Base-by-base conservation (phyloP, 495 filamentous ascomycete genomes). In the Aspergillus leporis region DNA sequence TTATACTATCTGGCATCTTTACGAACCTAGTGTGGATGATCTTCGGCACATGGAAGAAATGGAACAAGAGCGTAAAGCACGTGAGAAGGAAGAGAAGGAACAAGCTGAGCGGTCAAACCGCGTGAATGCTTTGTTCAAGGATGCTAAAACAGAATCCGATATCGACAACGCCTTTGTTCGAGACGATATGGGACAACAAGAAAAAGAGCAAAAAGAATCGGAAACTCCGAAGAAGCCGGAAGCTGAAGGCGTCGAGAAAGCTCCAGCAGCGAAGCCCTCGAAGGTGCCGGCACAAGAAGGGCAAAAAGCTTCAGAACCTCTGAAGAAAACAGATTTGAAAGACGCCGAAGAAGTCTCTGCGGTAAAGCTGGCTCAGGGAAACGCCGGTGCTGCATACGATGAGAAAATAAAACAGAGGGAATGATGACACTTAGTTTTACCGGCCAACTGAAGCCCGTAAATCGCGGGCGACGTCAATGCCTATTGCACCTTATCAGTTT, bases 1-100 rank as follows among this genome's bases (percentile, higher is more conserved):
- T 66, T 99, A 99, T 72, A 97, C 92, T 0, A 97, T 99, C 56
- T 99, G 95, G 95, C 95, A 99, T 87, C 79, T 97, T 52, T 99
- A 99, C 77, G 95, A 99, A 70, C 95, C 95, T 13, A 96, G 90
- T 60, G 91, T 96, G 12, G 95, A 99, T 66, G 95, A 99, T 65
- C 89, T 98, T 51, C 86, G 90, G 52, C 95, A 97, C 62, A 99
- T 99, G 95, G 93, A 91, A 79, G 89, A 96, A 75, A 95, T 96
- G 91, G 91, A 96, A 64, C 73, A 84, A 56, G 92, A 96, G 64
- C 84, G 86, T 31, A 77, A 85, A 56, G 84, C 83, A 28, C 86
- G 82, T 30, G 92, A 96, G 69, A 72, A 80, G 9, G 88, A 90
- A 71, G 89, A 92, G 61, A 80, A 83, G 62, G 86, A 93, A 61